Base-by-base conservation (phyloP, 2,329 filamentous ascomycete species). In the Phyllosticta ampelicida region DNA sequence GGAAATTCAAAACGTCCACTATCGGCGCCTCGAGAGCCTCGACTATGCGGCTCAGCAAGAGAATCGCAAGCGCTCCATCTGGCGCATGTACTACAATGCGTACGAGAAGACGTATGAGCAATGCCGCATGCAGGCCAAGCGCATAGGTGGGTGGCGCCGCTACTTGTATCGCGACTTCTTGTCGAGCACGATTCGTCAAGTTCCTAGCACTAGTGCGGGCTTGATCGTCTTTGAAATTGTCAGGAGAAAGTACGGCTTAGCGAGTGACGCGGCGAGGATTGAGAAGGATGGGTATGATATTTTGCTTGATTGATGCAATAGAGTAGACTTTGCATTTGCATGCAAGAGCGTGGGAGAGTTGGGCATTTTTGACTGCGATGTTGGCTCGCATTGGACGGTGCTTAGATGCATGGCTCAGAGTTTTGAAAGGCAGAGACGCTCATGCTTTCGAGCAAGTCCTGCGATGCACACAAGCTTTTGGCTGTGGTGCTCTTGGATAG, bases 201-300 rank as follows among this genome's bases (percentile, higher is more conserved):
- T 89, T 1, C 87, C 87, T 0, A 88, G 86, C 67, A 90, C 87
- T 1, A 87, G 84, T 60, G 87, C 87, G 0, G 87, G 86, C 0
- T 68, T 91, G 60, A 88, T 91, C 63, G 87, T 89, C 19, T 91
- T 91, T 68, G 87, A 91, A 72, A 68, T 91, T 51, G 83, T 90
- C 44, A 76, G 87, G 59, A 77, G 86, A 36, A 89, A 88, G 71
- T 90, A 89, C 64, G 85, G 51, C 10, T 20, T 58, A 26, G 53
- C 9, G 3, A 48, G 48, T 21, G 66, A 72, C 19, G 62, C 61
- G 28, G 69, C 73, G 9, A 68, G 67, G n/a, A 74, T 74, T 51
- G 65, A 68, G 51, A 82, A 82, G 68, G 85, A 87, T 62, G 85
- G 85, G 1, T 87, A 87, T 64, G 84, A 89, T 65, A 89, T 90